Percentiles rank a stretch among this genome's conserved stretches.
Evolutionary conservation across 192 early-diverging fungal genomes (phyloP).

Genomic region (Coemansia sp.): DNA sequence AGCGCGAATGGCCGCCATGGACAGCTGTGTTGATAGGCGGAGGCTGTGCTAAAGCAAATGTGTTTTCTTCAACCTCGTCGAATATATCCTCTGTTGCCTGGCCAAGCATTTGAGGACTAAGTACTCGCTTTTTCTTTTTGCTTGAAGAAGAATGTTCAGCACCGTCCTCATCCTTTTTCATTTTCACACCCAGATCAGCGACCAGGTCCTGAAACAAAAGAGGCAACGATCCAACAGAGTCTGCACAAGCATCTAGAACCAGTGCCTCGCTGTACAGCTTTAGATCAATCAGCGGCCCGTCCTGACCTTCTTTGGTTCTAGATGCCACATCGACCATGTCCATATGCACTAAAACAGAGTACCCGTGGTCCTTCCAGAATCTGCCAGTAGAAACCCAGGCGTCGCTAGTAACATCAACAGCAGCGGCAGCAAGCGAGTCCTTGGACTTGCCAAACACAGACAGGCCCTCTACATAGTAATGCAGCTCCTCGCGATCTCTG

Average conservation of each 20-base stretch:
- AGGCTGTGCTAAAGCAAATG: constrained; percentile 23
- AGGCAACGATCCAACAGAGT: constrained; percentile 39
- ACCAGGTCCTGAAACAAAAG: constrained; percentile 27
- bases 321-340: constrained; percentile 50
- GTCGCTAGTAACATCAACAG: constrained; percentile 45
- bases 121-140: constrained; percentile 5
- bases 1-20: constrained; percentile 9
- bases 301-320: constrained; percentile 36
- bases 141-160: not conserved
- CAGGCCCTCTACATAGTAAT: constrained; percentile 49
- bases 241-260: constrained; percentile 44
- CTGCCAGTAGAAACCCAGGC: constrained; percentile 51
- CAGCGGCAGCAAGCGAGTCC: constrained; percentile 22
- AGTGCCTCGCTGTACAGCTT: constrained; percentile 47
- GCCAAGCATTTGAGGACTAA: constrained; percentile 36
- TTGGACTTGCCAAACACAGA: constrained; percentile 43
- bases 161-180: not conserved
- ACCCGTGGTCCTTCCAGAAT: constrained; percentile 53
- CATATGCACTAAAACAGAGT: constrained; percentile 46
- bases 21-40: not conserved
- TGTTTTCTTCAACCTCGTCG: constrained; percentile 50
- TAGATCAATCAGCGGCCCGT: constrained; percentile 42
- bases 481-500: constrained; percentile 50
- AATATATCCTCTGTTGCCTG: constrained; percentile 40
- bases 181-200: constrained; percentile 17